These are phyloP conservation scores for Lumnitzera racemosa DNA, from an alignment of 345 rosid species.

Conservation along the genomic window DNA sequence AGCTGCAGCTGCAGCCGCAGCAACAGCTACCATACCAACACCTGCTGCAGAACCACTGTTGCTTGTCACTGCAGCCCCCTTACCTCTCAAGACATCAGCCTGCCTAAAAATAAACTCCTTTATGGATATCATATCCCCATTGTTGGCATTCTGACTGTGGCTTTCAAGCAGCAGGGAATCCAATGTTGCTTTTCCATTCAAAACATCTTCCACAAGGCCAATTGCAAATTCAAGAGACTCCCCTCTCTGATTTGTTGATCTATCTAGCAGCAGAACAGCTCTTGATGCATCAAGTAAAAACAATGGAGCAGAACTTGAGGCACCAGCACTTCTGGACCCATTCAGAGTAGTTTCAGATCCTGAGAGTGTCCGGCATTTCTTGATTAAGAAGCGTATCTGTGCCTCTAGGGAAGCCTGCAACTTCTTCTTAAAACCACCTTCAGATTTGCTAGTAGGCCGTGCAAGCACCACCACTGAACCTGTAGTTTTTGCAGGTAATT, in stretches of 20 bases:
- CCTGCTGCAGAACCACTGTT: constrained; percentile 50
- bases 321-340: constrained; percentile 56
- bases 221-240: constrained; percentile 67
- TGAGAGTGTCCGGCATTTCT: constrained; percentile 64
- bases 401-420: constrained; percentile 73
- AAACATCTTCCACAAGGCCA: constrained; percentile 66
- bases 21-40: constrained; percentile 80
- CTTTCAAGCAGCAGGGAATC: constrained; percentile 75
- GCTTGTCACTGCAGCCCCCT: constrained; percentile 51
- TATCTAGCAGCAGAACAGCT: constrained; percentile 63
- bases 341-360: constrained; percentile 46
- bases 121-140: constrained; percentile 54
- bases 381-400: constrained; percentile 68
- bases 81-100: constrained; percentile 70
- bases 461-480: constrained; percentile 75
- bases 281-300: constrained; percentile 75
- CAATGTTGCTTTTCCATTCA: constrained; percentile 60
- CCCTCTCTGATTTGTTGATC: constrained; percentile 31
- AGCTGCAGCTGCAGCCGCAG: constrained; percentile 87
- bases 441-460: constrained; percentile 64
- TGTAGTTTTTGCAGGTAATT: constrained; percentile 46
- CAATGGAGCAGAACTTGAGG: constrained; percentile 51
- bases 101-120: constrained; percentile 71
- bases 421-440: constrained; percentile 66
- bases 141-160: constrained; percentile 40